Evolutionary conservation across 164 flowering plant genomes (phyloP).

Genomic region (Vitis riparia): DNA sequence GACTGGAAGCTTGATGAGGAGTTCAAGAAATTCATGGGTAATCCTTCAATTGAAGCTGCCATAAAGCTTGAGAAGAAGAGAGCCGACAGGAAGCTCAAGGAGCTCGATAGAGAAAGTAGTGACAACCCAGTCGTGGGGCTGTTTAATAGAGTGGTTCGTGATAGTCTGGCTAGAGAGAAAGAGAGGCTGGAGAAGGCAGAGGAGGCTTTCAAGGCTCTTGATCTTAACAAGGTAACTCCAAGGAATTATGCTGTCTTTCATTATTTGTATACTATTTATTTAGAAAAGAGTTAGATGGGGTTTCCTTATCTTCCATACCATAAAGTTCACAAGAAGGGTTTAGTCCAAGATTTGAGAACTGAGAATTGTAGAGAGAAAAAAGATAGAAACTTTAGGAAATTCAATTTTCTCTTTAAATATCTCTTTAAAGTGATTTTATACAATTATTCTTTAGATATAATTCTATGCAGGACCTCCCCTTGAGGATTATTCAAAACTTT

Average conservation of each 20-base stretch:
- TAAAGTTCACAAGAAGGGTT: too few relatives aligned
- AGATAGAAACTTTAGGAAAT: too few relatives aligned
- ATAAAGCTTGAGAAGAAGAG: constrained; percentile 95
- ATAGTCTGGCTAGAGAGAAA: constrained; percentile 64
- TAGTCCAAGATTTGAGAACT: too few relatives aligned
- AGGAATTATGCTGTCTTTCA: background rate
- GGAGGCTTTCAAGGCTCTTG: constrained; percentile 85
- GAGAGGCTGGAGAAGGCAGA: constrained; percentile 84
- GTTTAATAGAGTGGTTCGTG: constrained; percentile 51
- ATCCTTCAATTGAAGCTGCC: constrained; percentile 92
- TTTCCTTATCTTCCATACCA: too few relatives aligned
- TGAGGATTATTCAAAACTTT: too few relatives aligned
- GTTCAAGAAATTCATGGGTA: constrained; percentile 97
- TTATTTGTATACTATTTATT: background rate
- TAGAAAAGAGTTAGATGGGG: too few relatives aligned
- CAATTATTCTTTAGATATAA: too few relatives aligned
- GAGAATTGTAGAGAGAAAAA: too few relatives aligned
- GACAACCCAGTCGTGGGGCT: constrained; percentile 57
- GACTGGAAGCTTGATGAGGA: constrained; percentile 95
- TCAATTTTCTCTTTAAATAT: too few relatives aligned
- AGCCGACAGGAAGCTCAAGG: constrained; percentile 86
- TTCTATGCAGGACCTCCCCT: too few relatives aligned
- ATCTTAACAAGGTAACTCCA: constrained; percentile 72
- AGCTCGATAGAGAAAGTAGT: constrained; percentile 67
- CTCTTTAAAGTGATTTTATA: too few relatives aligned